A percentile compares a stretch with the other conserved stretches of the same genome.
phyloP scores from a whole-genome alignment of 2,329 filamentous ascomycete species.

The Mariannaea elegans region DNA sequence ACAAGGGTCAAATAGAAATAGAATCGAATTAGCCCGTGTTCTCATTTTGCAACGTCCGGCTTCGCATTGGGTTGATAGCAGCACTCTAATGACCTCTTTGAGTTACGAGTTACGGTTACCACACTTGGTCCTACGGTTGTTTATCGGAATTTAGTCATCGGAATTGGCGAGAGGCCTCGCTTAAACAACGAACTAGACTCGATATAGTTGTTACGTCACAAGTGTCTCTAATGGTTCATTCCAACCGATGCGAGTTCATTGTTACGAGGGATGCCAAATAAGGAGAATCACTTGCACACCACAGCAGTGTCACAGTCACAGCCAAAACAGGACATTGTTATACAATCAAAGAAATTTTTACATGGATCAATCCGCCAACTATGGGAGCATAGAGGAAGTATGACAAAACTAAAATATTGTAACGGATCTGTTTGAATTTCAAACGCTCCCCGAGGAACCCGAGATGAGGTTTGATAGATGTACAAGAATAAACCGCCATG shows the following conservation, averaged over 20 bases:
- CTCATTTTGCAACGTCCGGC: too few relatives aligned
- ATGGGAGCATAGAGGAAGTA: too few relatives aligned
- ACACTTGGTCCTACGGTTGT: neutral
- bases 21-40: too few relatives aligned
- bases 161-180: neutral
- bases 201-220: neutral
- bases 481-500: conserved; percentile 1
- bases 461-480: neutral
- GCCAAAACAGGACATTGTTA: too few relatives aligned
- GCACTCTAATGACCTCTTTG: neutral
- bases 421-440: neutral
- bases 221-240: neutral
- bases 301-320: too few relatives aligned
- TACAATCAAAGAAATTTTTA: too few relatives aligned
- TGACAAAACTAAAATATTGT: neutral
- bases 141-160: neutral
- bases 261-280: too few relatives aligned
- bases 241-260: too few relatives aligned
- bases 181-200: neutral
- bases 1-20: neutral
- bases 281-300: too few relatives aligned
- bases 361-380: too few relatives aligned
- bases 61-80: neutral
- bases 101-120: neutral
- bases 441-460: neutral